Base-by-base conservation (phyloP, 2,329 filamentous ascomycete genomes). In the Chalara sp. region DNA sequence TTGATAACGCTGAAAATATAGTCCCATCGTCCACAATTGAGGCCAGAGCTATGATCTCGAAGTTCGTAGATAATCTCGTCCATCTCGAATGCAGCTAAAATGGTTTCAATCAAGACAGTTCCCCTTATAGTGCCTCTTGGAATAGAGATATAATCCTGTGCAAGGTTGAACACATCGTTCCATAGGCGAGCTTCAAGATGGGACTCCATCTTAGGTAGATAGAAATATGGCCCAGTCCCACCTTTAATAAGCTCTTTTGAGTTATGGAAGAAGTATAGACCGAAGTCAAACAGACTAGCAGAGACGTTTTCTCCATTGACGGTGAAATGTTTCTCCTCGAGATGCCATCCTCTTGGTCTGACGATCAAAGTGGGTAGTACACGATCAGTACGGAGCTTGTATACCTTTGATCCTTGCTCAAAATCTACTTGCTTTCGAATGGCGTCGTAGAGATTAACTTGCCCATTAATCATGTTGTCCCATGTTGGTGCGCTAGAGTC, bases 1-100 rank as follows among this genome's bases (percentile, higher is more conserved):
- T 99, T 99, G 78, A 99, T 97, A 66, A 92, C 89, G 70, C 87
- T 93, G 80, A 99, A 99, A 74, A 99, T 97, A 79, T 99, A 99
- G 69, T 99, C 93, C 93, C 93, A 99, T 61, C 93, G 87, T 58
- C 93, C 93, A 72, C 93, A 97, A 83, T 99, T 99, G 65, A 99
- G 82, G 44, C 93, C 93, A 6, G 92, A 87, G 69, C 86, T 92
- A 78, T 99, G 93, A 67, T 97, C 92, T 54, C 93, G 87, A 60
- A 99, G 85, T 76, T 97, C 93, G 72, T 96, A 99, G 73, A 99
- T 97, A 72, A 99, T 97, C 83, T 99, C 93, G 64, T 99, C 93
- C 93, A 99, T 99, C 79, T 99, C 93, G 65, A 99, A 99, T 12
- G 92, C 93, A 42, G 93, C 93, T 42, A 92, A 80, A 69, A 99